Evolutionary conservation across 2,329 filamentous ascomycete genomes (phyloP).

Genomic region (Alternaria sp.): DNA sequence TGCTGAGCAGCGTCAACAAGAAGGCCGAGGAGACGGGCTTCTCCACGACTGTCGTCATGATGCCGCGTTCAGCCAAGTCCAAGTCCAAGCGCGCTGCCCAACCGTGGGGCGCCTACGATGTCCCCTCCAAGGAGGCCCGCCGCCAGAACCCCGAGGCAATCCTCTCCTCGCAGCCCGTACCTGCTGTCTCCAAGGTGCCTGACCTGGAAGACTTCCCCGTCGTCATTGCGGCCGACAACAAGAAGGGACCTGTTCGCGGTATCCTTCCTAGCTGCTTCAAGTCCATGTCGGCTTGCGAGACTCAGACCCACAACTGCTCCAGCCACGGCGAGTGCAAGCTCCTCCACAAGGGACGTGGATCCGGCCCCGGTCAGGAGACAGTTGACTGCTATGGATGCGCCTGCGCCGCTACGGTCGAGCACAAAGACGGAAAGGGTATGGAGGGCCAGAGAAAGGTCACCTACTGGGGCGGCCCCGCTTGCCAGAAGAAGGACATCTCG

Average conservation of each 20-base stretch:
- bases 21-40: constrained; percentile 25
- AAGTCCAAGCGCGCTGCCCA: constrained; percentile 41
- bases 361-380: constrained; percentile 48
- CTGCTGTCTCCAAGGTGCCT: constrained; percentile 34
- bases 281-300: constrained; percentile 70
- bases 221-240: constrained; percentile 25
- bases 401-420: constrained; percentile 67
- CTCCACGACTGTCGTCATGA: constrained; percentile 47
- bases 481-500: constrained; percentile 91
- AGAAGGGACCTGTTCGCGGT: constrained; percentile 51
- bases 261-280: constrained; percentile 77
- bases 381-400: constrained; percentile 77
- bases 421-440: constrained; percentile 56
- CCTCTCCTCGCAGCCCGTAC: constrained; percentile 34
- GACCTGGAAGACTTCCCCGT: constrained; percentile 39
- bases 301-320: constrained; percentile 78
- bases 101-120: constrained; percentile 45
- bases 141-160: constrained; percentile 41
- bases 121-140: constrained; percentile 34
- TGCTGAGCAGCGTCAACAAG: constrained; percentile 13
- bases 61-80: constrained; percentile 35
- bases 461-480: constrained; percentile 83
- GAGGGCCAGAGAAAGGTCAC: constrained; percentile 61
- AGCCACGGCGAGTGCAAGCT: constrained; percentile 79
- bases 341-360: constrained; percentile 59